These are phyloP conservation scores for Annulohypoxylon nitens DNA, from an alignment of 495 filamentous ascomycete species.

Conservation along the genomic window DNA sequence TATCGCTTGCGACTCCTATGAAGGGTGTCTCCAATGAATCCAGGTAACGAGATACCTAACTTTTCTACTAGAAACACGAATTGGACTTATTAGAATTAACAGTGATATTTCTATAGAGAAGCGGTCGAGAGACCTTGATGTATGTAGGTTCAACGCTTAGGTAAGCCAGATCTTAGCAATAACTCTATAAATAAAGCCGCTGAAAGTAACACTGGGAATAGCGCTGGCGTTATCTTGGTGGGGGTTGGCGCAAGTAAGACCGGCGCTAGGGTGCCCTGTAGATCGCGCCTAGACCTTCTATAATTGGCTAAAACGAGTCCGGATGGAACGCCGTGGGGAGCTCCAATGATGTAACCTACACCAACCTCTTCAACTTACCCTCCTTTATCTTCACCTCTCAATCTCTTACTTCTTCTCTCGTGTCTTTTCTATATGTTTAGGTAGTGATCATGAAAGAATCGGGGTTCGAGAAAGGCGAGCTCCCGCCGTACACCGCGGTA, in stretches of 20 bases:
- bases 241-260: slow-evolving; percentile 30
- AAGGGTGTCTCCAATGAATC: too few species aligned
- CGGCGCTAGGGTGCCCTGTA: slow-evolving; percentile 4
- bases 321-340: slow-evolving; percentile 19
- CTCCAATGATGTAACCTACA: slow-evolving; percentile 19
- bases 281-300: slow-evolving; percentile 20
- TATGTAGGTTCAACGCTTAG: background rate
- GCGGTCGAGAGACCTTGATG: too few species aligned
- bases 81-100: too few species aligned
- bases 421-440: background rate
- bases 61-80: too few species aligned
- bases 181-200: background rate
- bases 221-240: slow-evolving; percentile 41
- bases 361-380: slow-evolving; percentile 29
- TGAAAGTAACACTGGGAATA: background rate
- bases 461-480: slow-evolving; percentile 44
- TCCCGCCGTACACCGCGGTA: slow-evolving; percentile 52
- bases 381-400: background rate
- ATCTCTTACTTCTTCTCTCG: slow-evolving; percentile 1
- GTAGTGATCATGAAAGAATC: slow-evolving; percentile 19
- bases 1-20: too few species aligned
- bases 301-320: slow-evolving; percentile 23
- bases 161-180: background rate
- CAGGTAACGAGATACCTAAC: too few species aligned
- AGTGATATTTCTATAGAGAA: too few species aligned